A percentile compares a stretch with the other conserved stretches of the same genome.
Evolutionary conservation across 176 grass and related monocot species (phyloP).

Genomic region (Poa pratensis): DNA sequence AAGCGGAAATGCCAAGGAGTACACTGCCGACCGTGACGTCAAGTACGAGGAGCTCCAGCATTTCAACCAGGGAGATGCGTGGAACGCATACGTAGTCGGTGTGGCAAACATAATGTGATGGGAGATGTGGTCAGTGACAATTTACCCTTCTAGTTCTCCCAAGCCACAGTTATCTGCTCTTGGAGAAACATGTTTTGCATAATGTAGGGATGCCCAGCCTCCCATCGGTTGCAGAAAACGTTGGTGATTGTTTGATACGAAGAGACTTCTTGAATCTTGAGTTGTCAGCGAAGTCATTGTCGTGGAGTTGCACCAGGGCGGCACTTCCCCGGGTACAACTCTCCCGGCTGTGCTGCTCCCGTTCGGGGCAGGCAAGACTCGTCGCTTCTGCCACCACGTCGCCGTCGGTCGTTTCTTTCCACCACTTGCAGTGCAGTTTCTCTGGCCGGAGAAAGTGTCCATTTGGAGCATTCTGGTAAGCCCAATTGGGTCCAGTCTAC

Average conservation of each 20-base stretch:
- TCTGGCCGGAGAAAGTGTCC: too few species aligned
- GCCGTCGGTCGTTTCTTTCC: neutral
- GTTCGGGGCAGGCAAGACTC: neutral
- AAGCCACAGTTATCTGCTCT: neutral
- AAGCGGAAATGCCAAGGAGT: constrained; percentile 65
- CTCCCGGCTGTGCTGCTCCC: neutral
- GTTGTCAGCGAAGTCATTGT: neutral
- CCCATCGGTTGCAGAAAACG: neutral
- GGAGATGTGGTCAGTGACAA: neutral
- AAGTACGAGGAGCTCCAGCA: constrained; percentile 72
- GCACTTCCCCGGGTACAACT: neutral
- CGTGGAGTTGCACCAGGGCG: neutral
- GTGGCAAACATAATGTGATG: constrained; percentile 55
- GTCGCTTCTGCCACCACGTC: neutral
- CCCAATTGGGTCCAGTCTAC: neutral
- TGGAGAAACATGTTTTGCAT: neutral
- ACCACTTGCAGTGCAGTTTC: neutral
- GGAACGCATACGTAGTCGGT: constrained; percentile 84
- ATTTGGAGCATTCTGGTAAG: too few species aligned
- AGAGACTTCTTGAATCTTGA: neutral
- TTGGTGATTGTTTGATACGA: neutral
- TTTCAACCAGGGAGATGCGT: constrained; percentile 85
- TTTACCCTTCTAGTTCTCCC: neutral
- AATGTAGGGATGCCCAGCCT: too few species aligned
- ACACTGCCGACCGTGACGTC: constrained; percentile 63